Conservation (phyloP, 768 basidiomycete species). For the Rhizopogon roseolus region DNA sequence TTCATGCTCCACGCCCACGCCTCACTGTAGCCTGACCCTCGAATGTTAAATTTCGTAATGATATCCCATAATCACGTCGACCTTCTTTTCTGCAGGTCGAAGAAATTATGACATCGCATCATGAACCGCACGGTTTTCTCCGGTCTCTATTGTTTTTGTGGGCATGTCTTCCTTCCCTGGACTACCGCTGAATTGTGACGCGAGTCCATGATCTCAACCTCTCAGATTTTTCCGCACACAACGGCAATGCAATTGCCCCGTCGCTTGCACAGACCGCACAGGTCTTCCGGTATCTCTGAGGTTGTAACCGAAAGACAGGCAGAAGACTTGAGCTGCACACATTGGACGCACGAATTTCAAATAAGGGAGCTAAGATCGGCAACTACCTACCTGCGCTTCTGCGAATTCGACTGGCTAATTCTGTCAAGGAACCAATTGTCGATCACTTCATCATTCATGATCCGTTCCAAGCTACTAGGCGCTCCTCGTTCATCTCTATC, state of each 20-base stretch:
- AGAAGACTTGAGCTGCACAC: background rate
- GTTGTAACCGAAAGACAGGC: background rate
- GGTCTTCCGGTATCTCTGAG: background rate
- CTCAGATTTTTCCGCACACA: background rate
- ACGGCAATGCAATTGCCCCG: background rate
- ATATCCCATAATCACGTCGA: too few species aligned
- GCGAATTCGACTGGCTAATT: background rate
- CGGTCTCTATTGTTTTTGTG: constrained; percentile 2
- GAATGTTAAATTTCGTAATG: too few species aligned
- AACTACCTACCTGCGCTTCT: background rate
- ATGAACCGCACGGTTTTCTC: constrained; percentile 2
- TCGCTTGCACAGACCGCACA: background rate
- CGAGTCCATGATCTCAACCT: background rate
- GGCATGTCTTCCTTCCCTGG: background rate
- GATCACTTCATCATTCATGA: background rate
- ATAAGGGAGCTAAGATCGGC: background rate
- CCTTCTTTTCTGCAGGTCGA: background rate
- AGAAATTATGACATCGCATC: constrained; percentile 13
- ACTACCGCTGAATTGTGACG: background rate
- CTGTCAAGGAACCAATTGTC: background rate
- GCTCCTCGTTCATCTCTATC: background rate
- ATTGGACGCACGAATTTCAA: background rate
- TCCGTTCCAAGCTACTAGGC: constrained; percentile 12
- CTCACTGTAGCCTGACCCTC: background rate
- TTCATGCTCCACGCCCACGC: too few species aligned